Conservation (phyloP, 768 basidiomycete species). For the Floccularia luteovirens region DNA sequence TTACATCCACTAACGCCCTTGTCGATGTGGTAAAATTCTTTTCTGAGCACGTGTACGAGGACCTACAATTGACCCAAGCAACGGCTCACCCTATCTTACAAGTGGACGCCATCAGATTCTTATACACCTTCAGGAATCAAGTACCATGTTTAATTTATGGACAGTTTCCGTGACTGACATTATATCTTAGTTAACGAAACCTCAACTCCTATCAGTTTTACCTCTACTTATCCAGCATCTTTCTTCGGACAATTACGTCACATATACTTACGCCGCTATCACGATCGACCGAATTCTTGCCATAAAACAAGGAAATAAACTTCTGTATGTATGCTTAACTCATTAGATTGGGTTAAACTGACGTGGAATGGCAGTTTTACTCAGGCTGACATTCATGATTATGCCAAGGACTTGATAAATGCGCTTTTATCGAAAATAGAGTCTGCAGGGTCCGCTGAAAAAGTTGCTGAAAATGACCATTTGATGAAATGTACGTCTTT, state of each 20-base stretch:
- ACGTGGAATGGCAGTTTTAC: conserved; percentile 52
- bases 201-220: conserved; percentile 85
- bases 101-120: conserved; percentile 93
- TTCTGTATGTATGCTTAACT: conserved; percentile 48
- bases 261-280: conserved; percentile 94
- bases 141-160: conserved; percentile 27
- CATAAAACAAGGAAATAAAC: conserved; percentile 72
- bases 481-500: conserved; percentile 83
- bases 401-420: conserved; percentile 65
- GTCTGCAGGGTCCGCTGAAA: conserved; percentile 72
- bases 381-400: conserved; percentile 79
- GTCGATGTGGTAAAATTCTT: conserved; percentile 96
- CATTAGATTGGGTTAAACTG: background rate
- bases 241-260: conserved; percentile 78
- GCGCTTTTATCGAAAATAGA: conserved; percentile 79
- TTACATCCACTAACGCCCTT: conserved; percentile 86
- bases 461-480: conserved; percentile 95
- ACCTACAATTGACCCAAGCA: conserved; percentile 64
- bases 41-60: conserved; percentile 82
- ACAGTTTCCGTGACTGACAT: background rate
- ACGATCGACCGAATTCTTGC: conserved; percentile 94
- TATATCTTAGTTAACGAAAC: conserved; percentile 70
- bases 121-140: conserved; percentile 95
- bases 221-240: conserved; percentile 84
- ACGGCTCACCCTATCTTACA: conserved; percentile 84